Percentiles rank a stretch among this genome's conserved stretches.
Evolutionary conservation across 345 rosid genomes (phyloP).

Genomic region (Eucalyptus cloeziana): DNA sequence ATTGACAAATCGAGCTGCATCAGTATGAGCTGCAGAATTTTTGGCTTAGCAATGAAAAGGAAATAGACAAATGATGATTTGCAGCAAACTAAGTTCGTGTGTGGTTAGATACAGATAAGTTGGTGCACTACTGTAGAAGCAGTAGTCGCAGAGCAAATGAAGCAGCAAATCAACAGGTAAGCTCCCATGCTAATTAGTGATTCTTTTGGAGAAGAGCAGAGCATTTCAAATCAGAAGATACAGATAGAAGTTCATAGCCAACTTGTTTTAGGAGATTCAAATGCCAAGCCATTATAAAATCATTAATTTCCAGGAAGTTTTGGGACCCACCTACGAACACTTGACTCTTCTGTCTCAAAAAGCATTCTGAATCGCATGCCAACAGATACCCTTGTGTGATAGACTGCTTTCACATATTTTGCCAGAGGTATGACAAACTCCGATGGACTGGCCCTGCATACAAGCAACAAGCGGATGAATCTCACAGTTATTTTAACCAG

Average conservation of each 20-base stretch:
- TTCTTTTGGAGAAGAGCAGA: neutral
- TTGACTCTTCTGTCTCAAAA: constrained; percentile 57
- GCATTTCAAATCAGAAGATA: neutral
- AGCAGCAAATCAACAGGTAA: neutral
- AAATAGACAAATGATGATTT: neutral
- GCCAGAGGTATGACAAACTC: constrained; percentile 48
- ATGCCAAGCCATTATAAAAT: neutral
- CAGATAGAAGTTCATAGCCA: neutral
- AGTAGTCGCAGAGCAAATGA: neutral
- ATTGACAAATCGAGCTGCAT: neutral
- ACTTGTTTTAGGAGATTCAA: neutral
- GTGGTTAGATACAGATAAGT: neutral
- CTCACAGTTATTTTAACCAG: neutral
- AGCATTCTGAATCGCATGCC: constrained; percentile 64
- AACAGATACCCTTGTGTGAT: constrained; percentile 39
- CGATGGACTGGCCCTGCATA: constrained; percentile 51
- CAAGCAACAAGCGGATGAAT: neutral
- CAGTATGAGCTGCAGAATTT: neutral
- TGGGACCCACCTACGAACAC: constrained; percentile 37
- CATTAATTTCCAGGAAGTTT: neutral
- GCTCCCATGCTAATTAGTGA: neutral
- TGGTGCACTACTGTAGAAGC: neutral
- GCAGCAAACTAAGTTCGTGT: neutral
- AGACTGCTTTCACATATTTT: constrained; percentile 38
- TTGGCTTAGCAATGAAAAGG: neutral